phyloP scores from a whole-genome alignment of 495 filamentous ascomycete genomes.

The Lichenothelia convexa region DNA sequence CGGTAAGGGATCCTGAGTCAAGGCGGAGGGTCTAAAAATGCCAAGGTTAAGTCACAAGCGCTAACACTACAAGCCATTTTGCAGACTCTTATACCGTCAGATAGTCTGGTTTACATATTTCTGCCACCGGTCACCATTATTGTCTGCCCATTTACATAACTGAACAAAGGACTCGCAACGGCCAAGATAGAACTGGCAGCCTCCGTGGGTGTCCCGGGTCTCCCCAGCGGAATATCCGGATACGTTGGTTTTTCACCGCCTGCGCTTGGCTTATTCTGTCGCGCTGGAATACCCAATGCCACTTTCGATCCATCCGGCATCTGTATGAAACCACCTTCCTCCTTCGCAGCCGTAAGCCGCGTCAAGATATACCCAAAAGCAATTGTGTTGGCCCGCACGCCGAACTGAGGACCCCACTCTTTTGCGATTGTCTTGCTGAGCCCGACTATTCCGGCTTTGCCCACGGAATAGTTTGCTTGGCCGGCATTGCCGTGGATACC shows the following conservation, averaged over 20 bases:
- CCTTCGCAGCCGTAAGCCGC: slow-evolving; percentile 61
- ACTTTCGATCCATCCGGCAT: slow-evolving; percentile 61
- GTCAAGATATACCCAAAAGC: slow-evolving; percentile 69
- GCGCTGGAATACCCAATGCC: slow-evolving; percentile 53
- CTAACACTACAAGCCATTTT: no score
- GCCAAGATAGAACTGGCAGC: slow-evolving; percentile 61
- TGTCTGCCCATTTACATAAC: slow-evolving; percentile 70
- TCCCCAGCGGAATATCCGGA: slow-evolving; percentile 55
- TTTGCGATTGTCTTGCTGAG: slow-evolving; percentile 77
- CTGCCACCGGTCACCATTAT: slow-evolving; percentile 68
- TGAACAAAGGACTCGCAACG: slow-evolving; percentile 62
- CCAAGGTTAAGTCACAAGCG: no score
- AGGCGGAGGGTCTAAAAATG: no score
- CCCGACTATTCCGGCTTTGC: slow-evolving; percentile 64
- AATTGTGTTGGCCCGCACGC: slow-evolving; percentile 66
- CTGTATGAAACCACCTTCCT: slow-evolving; percentile 56
- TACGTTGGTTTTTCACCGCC: slow-evolving; percentile 20
- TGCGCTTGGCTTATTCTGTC: slow-evolving; percentile 28
- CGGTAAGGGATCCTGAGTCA: no score
- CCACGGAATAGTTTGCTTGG: slow-evolving; percentile 69
- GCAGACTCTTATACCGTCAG: no score
- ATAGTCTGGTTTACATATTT: slow-evolving; percentile 48
- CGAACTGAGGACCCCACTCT: slow-evolving; percentile 75
- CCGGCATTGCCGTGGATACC: slow-evolving; percentile 72
- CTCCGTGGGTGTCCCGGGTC: slow-evolving; percentile 60